phyloP scores from a whole-genome alignment of 805 yeast genomes.

The Tetrapisispora iriomotensis region DNA sequence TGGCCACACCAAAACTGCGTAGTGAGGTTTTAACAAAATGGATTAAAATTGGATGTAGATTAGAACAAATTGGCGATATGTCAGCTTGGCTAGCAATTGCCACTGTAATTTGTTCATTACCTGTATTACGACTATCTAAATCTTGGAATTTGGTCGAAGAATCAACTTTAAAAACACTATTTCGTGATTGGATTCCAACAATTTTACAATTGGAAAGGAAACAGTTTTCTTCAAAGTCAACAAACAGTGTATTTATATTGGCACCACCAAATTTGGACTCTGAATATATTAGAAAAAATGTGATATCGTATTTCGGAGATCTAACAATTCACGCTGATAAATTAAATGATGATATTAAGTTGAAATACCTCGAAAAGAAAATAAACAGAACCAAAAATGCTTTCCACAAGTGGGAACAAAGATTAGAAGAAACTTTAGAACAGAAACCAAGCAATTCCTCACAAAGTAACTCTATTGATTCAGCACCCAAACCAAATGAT shows the following conservation, averaged over 20 bases:
- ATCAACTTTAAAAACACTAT: constrained; percentile 47
- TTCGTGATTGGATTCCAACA: constrained; percentile 87
- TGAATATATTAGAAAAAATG: constrained; percentile 62
- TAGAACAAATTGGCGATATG: constrained; percentile 82
- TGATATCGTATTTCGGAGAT: constrained; percentile 88
- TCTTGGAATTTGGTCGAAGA: constrained; percentile 69
- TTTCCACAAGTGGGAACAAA: constrained; percentile 75
- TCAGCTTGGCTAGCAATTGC: constrained; percentile 91
- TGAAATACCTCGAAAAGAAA: constrained; percentile 48
- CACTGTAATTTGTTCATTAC: constrained; percentile 69
- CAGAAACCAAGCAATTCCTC: constrained; percentile 17
- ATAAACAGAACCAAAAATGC: constrained; percentile 62
- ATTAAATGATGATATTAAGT: constrained; percentile 19
- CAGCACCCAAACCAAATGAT: constrained; percentile 13
- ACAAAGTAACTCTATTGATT: background rate
- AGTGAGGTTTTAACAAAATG: constrained; percentile 68
- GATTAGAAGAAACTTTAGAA: constrained; percentile 27
- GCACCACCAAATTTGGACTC: constrained; percentile 84
- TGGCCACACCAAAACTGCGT: constrained; percentile 29
- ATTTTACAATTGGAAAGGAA: constrained; percentile 80
- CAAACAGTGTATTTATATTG: constrained; percentile 51
- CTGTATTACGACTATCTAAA: constrained; percentile 60
- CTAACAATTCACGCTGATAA: constrained; percentile 40
- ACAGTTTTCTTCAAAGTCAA: constrained; percentile 46
- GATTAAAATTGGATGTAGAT: constrained; percentile 71